Base-by-base conservation (phyloP, 148 eudicot species). In the Rhododendron mucronatum region DNA sequence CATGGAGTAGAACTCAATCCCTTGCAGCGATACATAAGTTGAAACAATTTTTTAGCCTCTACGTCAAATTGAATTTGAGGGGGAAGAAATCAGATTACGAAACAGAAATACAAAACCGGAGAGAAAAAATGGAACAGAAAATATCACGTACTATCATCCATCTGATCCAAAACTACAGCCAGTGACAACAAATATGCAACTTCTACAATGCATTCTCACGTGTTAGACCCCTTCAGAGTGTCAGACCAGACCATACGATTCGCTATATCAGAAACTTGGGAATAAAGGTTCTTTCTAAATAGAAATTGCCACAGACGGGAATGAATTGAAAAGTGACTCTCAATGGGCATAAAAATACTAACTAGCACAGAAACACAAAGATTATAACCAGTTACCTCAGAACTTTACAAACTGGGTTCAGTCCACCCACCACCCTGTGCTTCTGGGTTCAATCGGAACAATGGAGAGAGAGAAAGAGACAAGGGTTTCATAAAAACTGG, bases 371-470 rank as follows among this genome's bases (percentile, higher is more conserved):
- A 6, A 16, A 50, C 12, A n/a, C 23, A 51, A 57, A 69, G 37
- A 18, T 47, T 50, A 16, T 28, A 30, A 69, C 4, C 28, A 59
- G 57, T 92, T 93, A 94, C 98, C 99, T 94, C 86, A 95, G 86
- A 87, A 96, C 20, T 13, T 39, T 39, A 39, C 41, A 39, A 39
- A 39, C 41, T 39, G 41, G 5, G 41, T 39, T 39, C 41, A 39
- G 5, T 39, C 41, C 41, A 39, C 41, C 41, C 41, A 39, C 41
- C 4, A 39, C 5, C 41, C 41, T 39, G 41, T 39, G 41, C 41
- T 39, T 39, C 41, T 39, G 41, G 41, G 41, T 39, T 39, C 5
- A 39, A 39, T 39, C 41, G 41, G 0, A 39, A 39, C 41, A 39
- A 39, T 4, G 5, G 41, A 39, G 41, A 39, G 41, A 39, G 41